These are phyloP conservation scores for Tylopilus microsporus DNA, from an alignment of 1,284 basidiomycete species.

Conservation along the genomic window DNA sequence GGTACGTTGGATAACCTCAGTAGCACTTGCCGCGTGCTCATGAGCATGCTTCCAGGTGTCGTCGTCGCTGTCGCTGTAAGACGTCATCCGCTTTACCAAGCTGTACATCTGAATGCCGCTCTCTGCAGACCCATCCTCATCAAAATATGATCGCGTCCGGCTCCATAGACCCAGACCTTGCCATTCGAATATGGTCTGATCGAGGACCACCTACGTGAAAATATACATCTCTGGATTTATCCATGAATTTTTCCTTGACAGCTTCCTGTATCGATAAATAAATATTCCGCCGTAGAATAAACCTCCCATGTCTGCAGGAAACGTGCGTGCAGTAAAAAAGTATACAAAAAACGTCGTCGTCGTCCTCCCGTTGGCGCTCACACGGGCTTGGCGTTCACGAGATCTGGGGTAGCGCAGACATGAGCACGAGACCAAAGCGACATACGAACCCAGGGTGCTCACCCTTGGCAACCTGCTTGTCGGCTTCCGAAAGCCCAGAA, in stretches of 20 bases:
- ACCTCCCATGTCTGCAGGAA: constrained; percentile 3
- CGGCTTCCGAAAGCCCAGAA: constrained; percentile 78
- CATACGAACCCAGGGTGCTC: constrained; percentile 7
- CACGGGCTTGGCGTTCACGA: constrained; percentile 61
- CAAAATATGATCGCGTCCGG: constrained; percentile 83
- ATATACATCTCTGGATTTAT: not conserved
- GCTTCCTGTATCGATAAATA: constrained; percentile 12
- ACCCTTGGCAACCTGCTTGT: constrained; percentile 81
- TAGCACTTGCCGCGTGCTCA: not conserved
- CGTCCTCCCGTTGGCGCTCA: constrained; percentile 6
- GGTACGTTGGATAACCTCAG: constrained; percentile 40
- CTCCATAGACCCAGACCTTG: constrained; percentile 74
- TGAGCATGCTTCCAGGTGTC: constrained; percentile 44
- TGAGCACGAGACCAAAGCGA: no score
- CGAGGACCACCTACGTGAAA: constrained; percentile 27
- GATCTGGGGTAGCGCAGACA: constrained; percentile 38
- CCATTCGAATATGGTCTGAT: constrained; percentile 77
- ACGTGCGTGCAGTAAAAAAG: constrained; percentile 13
- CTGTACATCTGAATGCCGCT: not conserved
- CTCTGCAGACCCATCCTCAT: constrained; percentile 66
- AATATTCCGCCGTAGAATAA: constrained; percentile 3
- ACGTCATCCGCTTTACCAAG: not conserved
- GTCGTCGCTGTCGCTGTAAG: constrained; percentile 71
- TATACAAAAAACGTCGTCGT: constrained; percentile 12
- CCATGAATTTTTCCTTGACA: constrained; percentile 1